Base-by-base conservation (phyloP, 768 basidiomycete species). In the Xerocomus spinulosus region DNA sequence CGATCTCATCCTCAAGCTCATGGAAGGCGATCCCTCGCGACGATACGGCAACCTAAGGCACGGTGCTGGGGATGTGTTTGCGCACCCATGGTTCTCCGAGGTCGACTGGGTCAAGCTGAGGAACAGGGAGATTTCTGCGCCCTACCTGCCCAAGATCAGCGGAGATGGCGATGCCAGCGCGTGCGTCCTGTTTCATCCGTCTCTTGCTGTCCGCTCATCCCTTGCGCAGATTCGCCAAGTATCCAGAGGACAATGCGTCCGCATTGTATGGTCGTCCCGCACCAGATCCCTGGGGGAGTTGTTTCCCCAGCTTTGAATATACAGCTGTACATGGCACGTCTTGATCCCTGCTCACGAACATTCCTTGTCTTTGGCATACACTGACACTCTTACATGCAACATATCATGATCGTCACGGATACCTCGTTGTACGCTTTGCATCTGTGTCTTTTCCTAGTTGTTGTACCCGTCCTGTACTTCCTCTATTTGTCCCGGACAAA, bases 61-160 rank as follows among this genome's bases (percentile, higher is more conserved):
- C 57, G 95, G 93, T 17, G 87, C 85, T 6, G 85, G 82, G 25
- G 95, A 98, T 66, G 92, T 98, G 28, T 94, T 94, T 64, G 79
- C 81, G 15, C 95, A 97, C 64, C 79, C 80, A 3, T 98, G 94
- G 94, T 97, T 97, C 64, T 73, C 80, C 34, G 93, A 97, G 69
- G 93, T 97, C 18, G 86, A 92, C 54, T 97, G 93, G 93, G 77
- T 78, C 40, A 84, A 82, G 68, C 69, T 97, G 44, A 78, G 76
- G 58, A 75, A 76, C 40, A 75, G 92, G 56, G 92, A 97, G 60
- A 97, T 99, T 46, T 88, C 87, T 13, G 90, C 96, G 20, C 96
- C 96, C 3, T 99, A 96, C 70, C 72, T 97, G 42, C 96, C 96
- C 12, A 86, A 86, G 64, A 92, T 97, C 40, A 79, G 73, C 28